Evolutionary conservation across 495 filamentous ascomycete species (phyloP).

Genomic region (Penicillium tannophilum): DNA sequence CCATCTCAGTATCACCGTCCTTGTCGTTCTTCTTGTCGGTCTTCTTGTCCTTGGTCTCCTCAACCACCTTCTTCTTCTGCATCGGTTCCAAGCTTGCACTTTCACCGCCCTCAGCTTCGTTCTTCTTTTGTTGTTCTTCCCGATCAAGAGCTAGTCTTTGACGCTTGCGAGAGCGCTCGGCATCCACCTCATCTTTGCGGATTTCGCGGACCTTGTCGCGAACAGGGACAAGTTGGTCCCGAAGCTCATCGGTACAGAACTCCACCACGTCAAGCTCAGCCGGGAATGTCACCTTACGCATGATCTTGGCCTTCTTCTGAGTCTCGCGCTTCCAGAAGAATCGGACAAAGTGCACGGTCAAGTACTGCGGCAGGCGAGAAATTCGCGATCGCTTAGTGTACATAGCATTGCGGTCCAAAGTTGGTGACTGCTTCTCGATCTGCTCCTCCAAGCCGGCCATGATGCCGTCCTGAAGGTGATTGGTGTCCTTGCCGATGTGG

Average conservation of each 20-base stretch:
- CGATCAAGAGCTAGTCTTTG: slow-evolving; percentile 74
- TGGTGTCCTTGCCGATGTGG: slow-evolving; percentile 83
- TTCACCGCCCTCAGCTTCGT: slow-evolving; percentile 37
- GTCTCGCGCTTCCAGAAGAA: slow-evolving; percentile 96
- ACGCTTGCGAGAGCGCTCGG: slow-evolving; percentile 83
- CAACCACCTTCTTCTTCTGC: slow-evolving; percentile 53
- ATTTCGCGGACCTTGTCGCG: slow-evolving; percentile 95
- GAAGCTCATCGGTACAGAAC: slow-evolving; percentile 90
- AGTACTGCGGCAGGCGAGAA: slow-evolving; percentile 86
- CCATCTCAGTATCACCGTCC: slow-evolving; percentile 71
- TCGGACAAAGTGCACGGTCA: slow-evolving; percentile 95
- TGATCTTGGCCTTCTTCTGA: slow-evolving; percentile 98
- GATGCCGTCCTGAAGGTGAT: slow-evolving; percentile 88
- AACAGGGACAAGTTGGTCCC: slow-evolving; percentile 80
- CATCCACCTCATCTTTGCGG: slow-evolving; percentile 89
- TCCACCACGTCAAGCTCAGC: slow-evolving; percentile 90
- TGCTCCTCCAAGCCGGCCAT: slow-evolving; percentile 78
- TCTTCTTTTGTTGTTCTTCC: slow-evolving; percentile 53
- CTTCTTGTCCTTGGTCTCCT: slow-evolving; percentile 57
- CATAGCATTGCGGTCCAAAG: slow-evolving; percentile 71
- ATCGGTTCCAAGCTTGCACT: slow-evolving; percentile 42
- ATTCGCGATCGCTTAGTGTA: slow-evolving; percentile 93
- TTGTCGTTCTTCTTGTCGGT: slow-evolving; percentile 56
- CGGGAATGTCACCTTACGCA: slow-evolving; percentile 97
- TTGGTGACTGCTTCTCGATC: slow-evolving; percentile 83